These are phyloP conservation scores for barrel medic (Medicago truncatula) DNA, from an alignment of 306 rosid genomes.

Conservation along the genomic window MtrunA17r5.0-ANR NC_053048.1:21353501-21354000, in stretches of 20 bases:
- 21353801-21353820: conserved; percentile 84
- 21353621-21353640: conserved; percentile 84
- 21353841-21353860: conserved; percentile 86
- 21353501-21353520: conserved; percentile 74
- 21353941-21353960: conserved; percentile 75
- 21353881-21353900: conserved; percentile 85
- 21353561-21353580: conserved; percentile 77
- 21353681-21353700: conserved; percentile 86
- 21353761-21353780: conserved; percentile 84
- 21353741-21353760: conserved; percentile 89
- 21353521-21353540: conserved; percentile 89
- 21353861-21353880: conserved; percentile 79
- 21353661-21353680: conserved; percentile 87
- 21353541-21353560: conserved; percentile 79
- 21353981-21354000: conserved; percentile 63
- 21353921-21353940: conserved; percentile 75
- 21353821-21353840: conserved; percentile 74
- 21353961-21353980: conserved; percentile 77
- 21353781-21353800: conserved; percentile 85
- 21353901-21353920: conserved; percentile 79
- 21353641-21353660: conserved; percentile 84
- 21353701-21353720: conserved; percentile 86
- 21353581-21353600: conserved; percentile 57
- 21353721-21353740: conserved; percentile 78
- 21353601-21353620: conserved; percentile 85